Percentiles rank a stretch among this genome's conserved stretches.
phyloP scores from a whole-genome alignment of 331 rosid genomes.

The Saraca asoca region DNA sequence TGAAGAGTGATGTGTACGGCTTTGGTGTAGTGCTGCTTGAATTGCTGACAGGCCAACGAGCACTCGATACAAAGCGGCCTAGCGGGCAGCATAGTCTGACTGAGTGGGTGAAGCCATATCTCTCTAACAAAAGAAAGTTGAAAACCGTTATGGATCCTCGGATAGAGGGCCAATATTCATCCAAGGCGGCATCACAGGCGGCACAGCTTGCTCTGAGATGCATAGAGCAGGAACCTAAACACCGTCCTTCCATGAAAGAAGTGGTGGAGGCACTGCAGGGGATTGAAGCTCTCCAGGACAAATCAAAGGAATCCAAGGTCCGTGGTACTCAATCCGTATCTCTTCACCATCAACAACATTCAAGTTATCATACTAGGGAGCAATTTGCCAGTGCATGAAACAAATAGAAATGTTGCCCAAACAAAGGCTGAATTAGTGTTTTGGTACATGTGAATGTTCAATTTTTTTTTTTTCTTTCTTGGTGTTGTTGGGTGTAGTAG shows the following conservation, averaged over 20 bases:
- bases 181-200: constrained; percentile 51
- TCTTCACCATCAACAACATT: constrained; percentile 18
- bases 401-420: not conserved
- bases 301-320: constrained; percentile 40
- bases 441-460: not conserved
- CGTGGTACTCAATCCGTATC: constrained; percentile 14
- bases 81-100: constrained; percentile 57
- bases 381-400: constrained; percentile 27
- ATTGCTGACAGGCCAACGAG: constrained; percentile 70
- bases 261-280: constrained; percentile 59
- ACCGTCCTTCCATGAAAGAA: constrained; percentile 81
- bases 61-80: constrained; percentile 53
- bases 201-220: constrained; percentile 66
- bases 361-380: constrained; percentile 19
- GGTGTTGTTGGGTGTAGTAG: constrained; percentile 10
- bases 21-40: constrained; percentile 91
- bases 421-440: not conserved
- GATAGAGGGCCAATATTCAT: constrained; percentile 72
- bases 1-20: constrained; percentile 89
- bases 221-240: constrained; percentile 51
- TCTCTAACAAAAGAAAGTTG: constrained; percentile 50
- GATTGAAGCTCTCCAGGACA: constrained; percentile 45
- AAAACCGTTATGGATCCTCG: constrained; percentile 54
- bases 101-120: constrained; percentile 70
- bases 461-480: not conserved